Evolutionary conservation across 2,329 filamentous ascomycete species (phyloP).

Genomic region (Talaromyces sp.): DNA sequence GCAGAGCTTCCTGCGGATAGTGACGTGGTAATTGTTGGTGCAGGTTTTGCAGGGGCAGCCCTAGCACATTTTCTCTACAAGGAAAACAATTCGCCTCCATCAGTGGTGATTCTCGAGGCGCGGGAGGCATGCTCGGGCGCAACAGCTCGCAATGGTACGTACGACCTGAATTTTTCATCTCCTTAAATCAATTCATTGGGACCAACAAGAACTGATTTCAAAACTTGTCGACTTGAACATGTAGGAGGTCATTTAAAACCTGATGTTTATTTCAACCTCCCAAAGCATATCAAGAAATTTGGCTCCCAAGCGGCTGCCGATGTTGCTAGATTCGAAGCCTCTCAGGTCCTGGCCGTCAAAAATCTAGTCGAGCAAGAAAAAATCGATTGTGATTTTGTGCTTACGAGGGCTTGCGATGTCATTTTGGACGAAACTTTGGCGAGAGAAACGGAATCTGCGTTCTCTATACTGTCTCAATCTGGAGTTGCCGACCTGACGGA

Average conservation of each 20-base stretch:
- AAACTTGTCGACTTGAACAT: too few species aligned
- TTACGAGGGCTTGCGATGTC: slow-evolving; percentile 36
- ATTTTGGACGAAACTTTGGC: slow-evolving; percentile 29
- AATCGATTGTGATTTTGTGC: slow-evolving; percentile 39
- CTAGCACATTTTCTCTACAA: slow-evolving; percentile 1
- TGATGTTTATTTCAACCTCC: slow-evolving; percentile 34
- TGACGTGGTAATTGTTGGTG: slow-evolving; percentile 3
- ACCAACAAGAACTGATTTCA: too few species aligned
- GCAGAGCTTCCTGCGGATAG: background rate
- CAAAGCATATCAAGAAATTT: slow-evolving; percentile 24
- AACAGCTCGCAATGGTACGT: background rate
- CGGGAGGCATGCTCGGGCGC: background rate
- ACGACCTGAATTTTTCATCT: too few species aligned
- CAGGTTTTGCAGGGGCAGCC: slow-evolving; percentile 1
- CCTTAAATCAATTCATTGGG: too few species aligned
- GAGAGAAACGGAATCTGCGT: slow-evolving; percentile 4
- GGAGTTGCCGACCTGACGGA: slow-evolving; percentile 22
- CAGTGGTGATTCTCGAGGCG: background rate
- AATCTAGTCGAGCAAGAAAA: slow-evolving; percentile 34
- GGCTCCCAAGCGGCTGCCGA: slow-evolving; percentile 33
- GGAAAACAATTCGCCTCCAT: background rate
- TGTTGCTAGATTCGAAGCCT: slow-evolving; percentile 34
- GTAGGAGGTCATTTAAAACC: slow-evolving; percentile 34
- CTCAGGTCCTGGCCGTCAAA: slow-evolving; percentile 36
- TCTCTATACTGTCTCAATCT: slow-evolving; percentile 14